These are phyloP conservation scores for Actinomucor elegans DNA, from an alignment of 371 early-diverging fungal genomes.

Conservation along the genomic window DNA sequence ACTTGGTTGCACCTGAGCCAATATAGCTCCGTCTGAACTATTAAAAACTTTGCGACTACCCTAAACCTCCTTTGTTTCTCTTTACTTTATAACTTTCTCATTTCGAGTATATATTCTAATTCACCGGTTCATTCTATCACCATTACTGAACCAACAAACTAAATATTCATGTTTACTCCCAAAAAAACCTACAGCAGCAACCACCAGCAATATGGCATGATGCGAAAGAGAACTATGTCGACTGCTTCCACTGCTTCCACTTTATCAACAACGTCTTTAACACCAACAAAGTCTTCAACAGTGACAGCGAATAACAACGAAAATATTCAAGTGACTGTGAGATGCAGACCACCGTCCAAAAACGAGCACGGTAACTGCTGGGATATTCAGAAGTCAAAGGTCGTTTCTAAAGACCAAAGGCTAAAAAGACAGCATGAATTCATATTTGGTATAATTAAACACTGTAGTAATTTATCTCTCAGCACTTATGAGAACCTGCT, in stretches of 20 bases:
- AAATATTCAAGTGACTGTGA: conserved; percentile 33
- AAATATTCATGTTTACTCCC: no score
- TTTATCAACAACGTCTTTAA: background rate
- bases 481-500: background rate
- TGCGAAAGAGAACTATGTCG: conserved; percentile 5
- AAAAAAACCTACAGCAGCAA: no score
- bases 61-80: no score
- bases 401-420: conserved; percentile 1
- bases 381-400: conserved; percentile 10
- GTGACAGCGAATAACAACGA: conserved; percentile 1
- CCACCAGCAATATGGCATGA: no score
- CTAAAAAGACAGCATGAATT: conserved; percentile 17
- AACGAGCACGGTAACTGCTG: conserved; percentile 15
- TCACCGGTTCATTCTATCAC: no score
- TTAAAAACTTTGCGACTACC: no score
- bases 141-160: no score
- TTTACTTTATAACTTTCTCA: no score
- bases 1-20: no score
- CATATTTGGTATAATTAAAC: conserved; percentile 21
- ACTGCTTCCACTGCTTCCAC: background rate
- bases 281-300: background rate
- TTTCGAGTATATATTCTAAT: no score
- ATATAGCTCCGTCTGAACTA: no score
- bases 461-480: no score
- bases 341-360: conserved; percentile 26